phyloP scores from a whole-genome alignment of 805 yeast genomes.

The Scheffersomyces coipomensis region DNA sequence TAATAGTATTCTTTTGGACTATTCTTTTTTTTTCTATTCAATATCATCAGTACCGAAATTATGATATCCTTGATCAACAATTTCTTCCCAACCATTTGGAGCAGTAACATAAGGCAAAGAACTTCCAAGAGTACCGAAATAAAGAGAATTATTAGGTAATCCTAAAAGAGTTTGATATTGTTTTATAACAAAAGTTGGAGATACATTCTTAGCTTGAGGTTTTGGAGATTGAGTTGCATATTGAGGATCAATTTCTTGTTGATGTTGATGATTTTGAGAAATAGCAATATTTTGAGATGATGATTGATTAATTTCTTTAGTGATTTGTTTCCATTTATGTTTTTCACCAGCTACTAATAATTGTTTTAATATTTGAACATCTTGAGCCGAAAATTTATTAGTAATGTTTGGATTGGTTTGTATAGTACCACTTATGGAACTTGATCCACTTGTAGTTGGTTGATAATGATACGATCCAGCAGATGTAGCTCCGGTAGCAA shows the following conservation, averaged over 20 bases:
- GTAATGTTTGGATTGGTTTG: constrained; percentile 6
- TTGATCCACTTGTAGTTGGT: constrained; percentile 1
- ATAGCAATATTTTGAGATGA: constrained; percentile 4
- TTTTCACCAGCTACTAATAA: constrained; percentile 52
- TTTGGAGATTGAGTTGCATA: not conserved
- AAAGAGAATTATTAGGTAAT: constrained; percentile 45
- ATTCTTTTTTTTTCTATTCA: constrained; percentile 7
- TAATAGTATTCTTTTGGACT: too few relatives aligned
- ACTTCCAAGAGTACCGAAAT: constrained; percentile 46
- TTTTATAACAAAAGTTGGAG: constrained; percentile 53
- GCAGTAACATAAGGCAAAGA: constrained; percentile 52
- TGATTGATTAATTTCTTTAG: constrained; percentile 32
- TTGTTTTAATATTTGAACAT: constrained; percentile 44
- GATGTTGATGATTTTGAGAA: constrained; percentile 4
- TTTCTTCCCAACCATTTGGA: constrained; percentile 44
- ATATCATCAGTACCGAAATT: constrained; percentile 10
- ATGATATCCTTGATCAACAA: constrained; percentile 17
- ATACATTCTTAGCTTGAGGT: constrained; percentile 33
- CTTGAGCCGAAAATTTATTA: constrained; percentile 40
- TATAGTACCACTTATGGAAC: not conserved
- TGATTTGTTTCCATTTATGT: constrained; percentile 59
- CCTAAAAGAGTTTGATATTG: constrained; percentile 57
- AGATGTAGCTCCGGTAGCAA: constrained; percentile 6
- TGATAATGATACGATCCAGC: not conserved
- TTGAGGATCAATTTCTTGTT: not conserved